A percentile compares a stretch with the other conserved stretches of the same genome.
These are phyloP conservation scores for Coemansia reversa DNA, from an alignment of 192 early-diverging fungal species.

Conservation along the genomic window DNA sequence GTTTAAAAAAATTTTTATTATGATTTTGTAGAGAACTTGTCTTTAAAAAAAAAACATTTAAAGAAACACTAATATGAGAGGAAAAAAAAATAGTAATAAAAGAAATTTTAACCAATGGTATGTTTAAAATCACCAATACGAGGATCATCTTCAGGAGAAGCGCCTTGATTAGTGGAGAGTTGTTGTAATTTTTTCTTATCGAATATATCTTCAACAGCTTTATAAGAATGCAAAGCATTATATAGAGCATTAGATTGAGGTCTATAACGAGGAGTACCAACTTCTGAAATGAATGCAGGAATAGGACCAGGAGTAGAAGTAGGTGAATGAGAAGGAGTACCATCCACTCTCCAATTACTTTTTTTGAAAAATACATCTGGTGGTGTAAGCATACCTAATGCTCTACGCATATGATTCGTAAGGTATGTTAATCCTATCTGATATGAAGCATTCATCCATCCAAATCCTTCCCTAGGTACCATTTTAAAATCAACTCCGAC, in stretches of 20 bases:
- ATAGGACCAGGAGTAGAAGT: conserved; percentile 30
- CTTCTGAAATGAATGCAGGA: conserved; percentile 33
- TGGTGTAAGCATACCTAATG: conserved; percentile 71
- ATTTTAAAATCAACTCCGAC: conserved; percentile 92
- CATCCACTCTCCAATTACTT: conserved; percentile 42
- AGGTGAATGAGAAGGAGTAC: conserved; percentile 45
- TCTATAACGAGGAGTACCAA: conserved; percentile 28
- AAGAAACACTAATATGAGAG: too few relatives aligned
- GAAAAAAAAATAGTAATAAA: too few relatives aligned
- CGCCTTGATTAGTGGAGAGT: conserved; percentile 1
- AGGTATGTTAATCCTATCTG: conserved; percentile 81
- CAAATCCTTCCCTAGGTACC: conserved; percentile 94
- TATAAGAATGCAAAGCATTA: conserved; percentile 13
- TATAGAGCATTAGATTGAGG: conserved; percentile 31
- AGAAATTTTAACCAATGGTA: too few relatives aligned
- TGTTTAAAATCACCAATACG: conserved; percentile 11
- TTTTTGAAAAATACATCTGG: conserved; percentile 68
- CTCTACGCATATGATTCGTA: conserved; percentile 68
- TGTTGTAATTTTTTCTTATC: conserved; percentile 2
- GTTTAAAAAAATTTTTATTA: too few relatives aligned
- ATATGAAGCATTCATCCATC: conserved; percentile 97
- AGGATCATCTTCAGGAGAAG: conserved; percentile 14
- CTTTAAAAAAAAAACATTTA: too few relatives aligned
- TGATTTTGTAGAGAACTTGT: too few relatives aligned
- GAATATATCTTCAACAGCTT: neutral